These are phyloP conservation scores for Leccinellum rugosiceps DNA, from an alignment of 768 basidiomycete species.

Conservation along the genomic window DNA sequence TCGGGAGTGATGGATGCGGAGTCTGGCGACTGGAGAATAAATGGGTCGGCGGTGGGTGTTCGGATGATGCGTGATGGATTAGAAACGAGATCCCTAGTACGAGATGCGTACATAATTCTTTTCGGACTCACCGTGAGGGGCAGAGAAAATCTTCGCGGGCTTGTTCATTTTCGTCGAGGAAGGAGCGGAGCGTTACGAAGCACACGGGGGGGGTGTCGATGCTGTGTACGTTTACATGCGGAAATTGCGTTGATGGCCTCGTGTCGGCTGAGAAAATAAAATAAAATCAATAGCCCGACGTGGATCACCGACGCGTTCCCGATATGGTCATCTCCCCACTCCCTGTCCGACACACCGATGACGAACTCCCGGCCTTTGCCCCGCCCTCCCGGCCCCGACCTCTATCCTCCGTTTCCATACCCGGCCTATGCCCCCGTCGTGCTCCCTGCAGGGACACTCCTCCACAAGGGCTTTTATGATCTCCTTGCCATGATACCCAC, in stretches of 20 bases:
- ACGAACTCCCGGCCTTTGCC: background rate
- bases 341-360: slow-evolving; percentile 5
- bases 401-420: background rate
- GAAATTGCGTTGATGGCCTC: slow-evolving; percentile 32
- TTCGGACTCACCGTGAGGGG: slow-evolving; percentile 18
- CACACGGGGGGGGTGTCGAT: slow-evolving; percentile 8
- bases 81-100: slow-evolving; percentile 21
- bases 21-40: slow-evolving; percentile 28
- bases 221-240: slow-evolving; percentile 27
- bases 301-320: background rate
- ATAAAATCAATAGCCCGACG: no score
- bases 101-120: slow-evolving; percentile 11
- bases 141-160: slow-evolving; percentile 29
- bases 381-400: background rate
- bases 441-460: slow-evolving; percentile 64
- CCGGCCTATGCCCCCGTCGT: slow-evolving; percentile 32
- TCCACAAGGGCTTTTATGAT: slow-evolving; percentile 92
- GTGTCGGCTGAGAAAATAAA: slow-evolving; percentile 1
- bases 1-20: slow-evolving; percentile 27
- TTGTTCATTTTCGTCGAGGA: slow-evolving; percentile 8
- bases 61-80: slow-evolving; percentile 24
- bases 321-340: slow-evolving; percentile 3
- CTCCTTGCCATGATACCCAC: slow-evolving; percentile 76
- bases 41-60: slow-evolving; percentile 29
- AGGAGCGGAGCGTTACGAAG: slow-evolving; percentile 15